Percentiles rank a stretch among this genome's conserved stretches.
phyloP scores from a whole-genome alignment of 176 grass and related monocot genomes.

The Luzula sylvatica region DNA sequence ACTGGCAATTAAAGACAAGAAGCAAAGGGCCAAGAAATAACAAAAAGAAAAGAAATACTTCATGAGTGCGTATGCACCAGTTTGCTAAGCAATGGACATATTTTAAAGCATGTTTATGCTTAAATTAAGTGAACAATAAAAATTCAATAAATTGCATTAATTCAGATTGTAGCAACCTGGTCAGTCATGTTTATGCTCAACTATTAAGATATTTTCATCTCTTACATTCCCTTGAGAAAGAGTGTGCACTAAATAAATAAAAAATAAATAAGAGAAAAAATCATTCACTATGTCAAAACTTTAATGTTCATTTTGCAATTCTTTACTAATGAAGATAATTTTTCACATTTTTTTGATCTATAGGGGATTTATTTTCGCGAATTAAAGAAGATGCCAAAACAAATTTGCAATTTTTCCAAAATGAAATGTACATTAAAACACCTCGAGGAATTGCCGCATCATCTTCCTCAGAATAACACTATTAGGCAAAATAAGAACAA shows the following conservation, averaged over 20 bases:
- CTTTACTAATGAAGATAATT: too few species aligned
- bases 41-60: conserved; percentile 28
- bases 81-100: conserved; percentile 40
- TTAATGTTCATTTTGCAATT: too few species aligned
- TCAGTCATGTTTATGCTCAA: conserved; percentile 53
- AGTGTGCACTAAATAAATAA: background rate
- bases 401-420: too few species aligned
- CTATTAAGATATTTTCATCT: conserved; percentile 86
- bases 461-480: conserved; percentile 99
- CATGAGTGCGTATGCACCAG: conserved; percentile 87
- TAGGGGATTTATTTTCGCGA: too few species aligned
- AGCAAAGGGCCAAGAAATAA: background rate
- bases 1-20: too few species aligned
- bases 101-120: conserved; percentile 1
- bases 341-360: too few species aligned
- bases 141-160: conserved; percentile 71
- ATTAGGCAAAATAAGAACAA: conserved; percentile 11
- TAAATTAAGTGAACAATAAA: conserved; percentile 76
- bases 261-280: conserved; percentile 3
- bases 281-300: too few species aligned
- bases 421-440: conserved; percentile 63
- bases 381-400: too few species aligned
- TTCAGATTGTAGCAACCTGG: conserved; percentile 53
- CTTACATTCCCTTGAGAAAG: conserved; percentile 87
- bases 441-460: conserved; percentile 86